phyloP scores from a whole-genome alignment of 495 filamentous ascomycete species.

The Bryoglossum gracile region DNA sequence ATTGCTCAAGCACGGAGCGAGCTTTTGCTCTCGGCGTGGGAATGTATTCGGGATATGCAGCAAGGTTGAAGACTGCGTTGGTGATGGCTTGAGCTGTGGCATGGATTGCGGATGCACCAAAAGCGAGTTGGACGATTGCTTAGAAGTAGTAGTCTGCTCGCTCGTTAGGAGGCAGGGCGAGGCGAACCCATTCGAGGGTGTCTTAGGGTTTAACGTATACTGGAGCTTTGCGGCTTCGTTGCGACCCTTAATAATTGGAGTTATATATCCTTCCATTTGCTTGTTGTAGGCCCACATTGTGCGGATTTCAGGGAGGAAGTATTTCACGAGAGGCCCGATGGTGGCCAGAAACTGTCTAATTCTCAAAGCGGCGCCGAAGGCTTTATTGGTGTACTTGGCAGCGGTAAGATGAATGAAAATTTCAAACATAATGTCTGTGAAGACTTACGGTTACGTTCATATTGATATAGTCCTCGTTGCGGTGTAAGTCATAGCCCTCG shows the following conservation, averaged over 20 bases:
- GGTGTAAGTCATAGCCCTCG: background rate
- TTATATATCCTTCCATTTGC: slow-evolving; percentile 11
- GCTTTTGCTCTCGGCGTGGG: slow-evolving; percentile 41
- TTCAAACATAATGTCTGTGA: background rate
- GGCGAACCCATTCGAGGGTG: slow-evolving; percentile 29
- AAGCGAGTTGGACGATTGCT: slow-evolving; percentile 13
- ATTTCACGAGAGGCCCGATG: slow-evolving; percentile 4
- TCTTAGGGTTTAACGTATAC: slow-evolving; percentile 26
- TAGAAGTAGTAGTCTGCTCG: slow-evolving; percentile 1
- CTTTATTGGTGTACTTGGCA: slow-evolving; percentile 9
- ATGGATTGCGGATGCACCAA: slow-evolving; percentile 22
- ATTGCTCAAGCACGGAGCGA: slow-evolving; percentile 29
- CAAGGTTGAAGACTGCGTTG: slow-evolving; percentile 36
- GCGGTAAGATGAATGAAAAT: background rate
- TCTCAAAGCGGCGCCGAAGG: slow-evolving; percentile 1
- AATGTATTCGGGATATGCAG: slow-evolving; percentile 42
- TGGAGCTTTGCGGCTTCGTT: slow-evolving; percentile 6
- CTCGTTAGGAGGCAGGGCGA: slow-evolving; percentile 6
- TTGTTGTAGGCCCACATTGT: slow-evolving; percentile 4
- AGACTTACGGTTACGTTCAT: slow-evolving; percentile 1
- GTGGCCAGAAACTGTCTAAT: background rate
- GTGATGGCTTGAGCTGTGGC: slow-evolving; percentile 10
- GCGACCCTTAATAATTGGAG: slow-evolving; percentile 22
- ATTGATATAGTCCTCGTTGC: slow-evolving; percentile 11
- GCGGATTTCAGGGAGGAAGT: slow-evolving; percentile 15